A percentile compares a stretch with the other conserved stretches of the same genome.
Evolutionary conservation across 2,329 filamentous ascomycete species (phyloP).

Genomic region (Hymenoscyphus repandus): DNA sequence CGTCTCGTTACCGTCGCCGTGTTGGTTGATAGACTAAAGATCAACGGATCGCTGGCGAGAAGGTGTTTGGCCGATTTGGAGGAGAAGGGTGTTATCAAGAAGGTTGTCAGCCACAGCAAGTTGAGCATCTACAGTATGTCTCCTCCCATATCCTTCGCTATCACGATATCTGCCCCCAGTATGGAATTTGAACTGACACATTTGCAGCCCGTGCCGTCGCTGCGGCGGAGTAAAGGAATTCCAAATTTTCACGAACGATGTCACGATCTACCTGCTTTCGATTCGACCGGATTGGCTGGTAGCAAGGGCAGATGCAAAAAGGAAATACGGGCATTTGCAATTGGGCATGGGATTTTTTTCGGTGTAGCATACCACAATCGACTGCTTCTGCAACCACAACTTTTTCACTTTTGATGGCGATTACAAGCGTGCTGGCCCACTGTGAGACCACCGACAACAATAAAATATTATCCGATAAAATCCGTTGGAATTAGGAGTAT

Average conservation of each 20-base stretch:
- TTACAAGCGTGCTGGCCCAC: neutral
- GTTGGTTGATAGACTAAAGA: constrained; percentile 99
- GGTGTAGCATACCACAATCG: constrained; percentile 33
- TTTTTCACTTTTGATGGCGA: neutral
- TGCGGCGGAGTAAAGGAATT: constrained; percentile 38
- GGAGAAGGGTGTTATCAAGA: constrained; percentile 98
- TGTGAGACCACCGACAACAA: neutral
- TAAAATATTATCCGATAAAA: neutral
- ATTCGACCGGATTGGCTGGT: constrained; percentile 24
- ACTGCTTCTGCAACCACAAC: constrained; percentile 18
- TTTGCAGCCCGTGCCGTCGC: constrained; percentile 54
- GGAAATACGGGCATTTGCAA: constrained; percentile 29
- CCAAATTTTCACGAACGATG: constrained; percentile 23
- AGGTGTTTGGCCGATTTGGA: constrained; percentile 86
- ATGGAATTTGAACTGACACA: constrained; percentile 26
- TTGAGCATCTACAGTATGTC: constrained; percentile 92
- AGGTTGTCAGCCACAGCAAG: constrained; percentile 92
- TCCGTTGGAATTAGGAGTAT: too few species aligned
- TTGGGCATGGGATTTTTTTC: constrained; percentile 29
- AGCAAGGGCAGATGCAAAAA: constrained; percentile 19
- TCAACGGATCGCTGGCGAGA: constrained; percentile 96
- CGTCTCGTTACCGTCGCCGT: constrained; percentile 97
- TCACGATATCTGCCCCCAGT: neutral
- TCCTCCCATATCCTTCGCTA: constrained; percentile 2
- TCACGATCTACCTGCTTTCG: constrained; percentile 28